Evolutionary conservation across 805 yeast genomes (phyloP), one percentile per base, ranked within the genome.

Genomic region (Wickerhamomyces xylosicus): DNA sequence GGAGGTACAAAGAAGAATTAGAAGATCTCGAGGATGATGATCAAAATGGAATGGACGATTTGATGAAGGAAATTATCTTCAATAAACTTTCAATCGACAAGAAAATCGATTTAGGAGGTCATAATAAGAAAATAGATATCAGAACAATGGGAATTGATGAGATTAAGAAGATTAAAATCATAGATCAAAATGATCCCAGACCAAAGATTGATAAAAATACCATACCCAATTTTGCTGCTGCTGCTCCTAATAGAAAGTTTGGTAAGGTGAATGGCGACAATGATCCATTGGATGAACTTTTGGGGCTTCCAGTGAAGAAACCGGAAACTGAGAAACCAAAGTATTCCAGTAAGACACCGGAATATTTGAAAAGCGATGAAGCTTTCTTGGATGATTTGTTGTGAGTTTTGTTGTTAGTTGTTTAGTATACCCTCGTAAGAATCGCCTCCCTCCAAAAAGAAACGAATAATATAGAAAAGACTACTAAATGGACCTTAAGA

Each of bases 1-100:
- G 47, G 37, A 50, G 54, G 36, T 50, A 48, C 34, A 49, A 47
- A 11, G 56, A 49, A 6, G 53, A 45, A 5, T 39, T 54, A 5
- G 46, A 47, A 18, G 48, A 50, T n/a, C 38, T 39, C 10, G 49
- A 45, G 2, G 34, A 43, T 14, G 48, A 46, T 10, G 44, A 40
- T 15, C 21, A 34, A 4, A 44, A 42, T 11, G 41, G 37, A 3
- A 33, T 34, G 5, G 49, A 52, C 11, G 40, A 37, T 4, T 9
- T 43, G 1, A 33, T 49, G 10, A 37, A 42, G 14, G 35, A 37
- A 32, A 43, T 50, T n/a, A 49, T 50, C 20, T 46, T 53, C 39
- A 48, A 43, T 29, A 45, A 45, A 25, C 39, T 49, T 4, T 34
- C 21, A 4, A 5, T 37, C 16, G 37, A 37, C 7, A 37, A 35